Evolutionary conservation across 352 stramenopile genomes (phyloP), one percentile per base, ranked within the genome.

Genomic region (Phytophthora europaea): DNA sequence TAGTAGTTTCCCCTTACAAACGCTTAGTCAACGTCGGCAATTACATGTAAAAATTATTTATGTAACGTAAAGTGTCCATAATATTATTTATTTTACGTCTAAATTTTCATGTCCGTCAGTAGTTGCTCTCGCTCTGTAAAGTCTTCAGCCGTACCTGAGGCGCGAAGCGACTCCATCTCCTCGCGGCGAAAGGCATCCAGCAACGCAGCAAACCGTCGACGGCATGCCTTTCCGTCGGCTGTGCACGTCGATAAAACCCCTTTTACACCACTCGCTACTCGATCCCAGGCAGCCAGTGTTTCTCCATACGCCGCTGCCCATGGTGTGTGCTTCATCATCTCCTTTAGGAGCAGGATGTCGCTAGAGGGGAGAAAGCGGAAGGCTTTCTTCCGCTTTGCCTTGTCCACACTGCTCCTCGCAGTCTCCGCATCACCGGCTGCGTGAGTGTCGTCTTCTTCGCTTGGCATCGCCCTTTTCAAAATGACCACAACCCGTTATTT

Each of bases 141-240:
- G 22, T 53, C 38, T 36, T 63, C 56, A 9, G 56, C 22, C 3
- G 38, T 64, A 28, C 57, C 57, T 40, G 56, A 63, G 13, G 38
- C 56, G 10, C 38, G 56, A 36, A 64, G 57, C 0, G 57, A 54
- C 23, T 64, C 26, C 57, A 64, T 64, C 40, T 64, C 57, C 13
- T 64, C 40, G 3, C 40, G 22, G 15, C 40, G 40, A 54, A 64
- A 64, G 4, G 16, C 28, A 31, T 64, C 23, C 6, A 64, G 38
- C 12, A 48, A 38, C 13, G n/a, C 22, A 20, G 57, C 22, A 50
- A 63, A 38, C 15, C 56, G 38, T 18, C 56, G 40, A 2, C 40
- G 28, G 23, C 57, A 55, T 20, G 23, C 57, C 34, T 55, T 64
- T 8, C 23, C 23, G 40, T 54, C 38, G 5, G 57, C 38, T 31